Evolutionary conservation across 2,329 filamentous ascomycete genomes (phyloP).

Genomic region (Trichophyton simii): DNA sequence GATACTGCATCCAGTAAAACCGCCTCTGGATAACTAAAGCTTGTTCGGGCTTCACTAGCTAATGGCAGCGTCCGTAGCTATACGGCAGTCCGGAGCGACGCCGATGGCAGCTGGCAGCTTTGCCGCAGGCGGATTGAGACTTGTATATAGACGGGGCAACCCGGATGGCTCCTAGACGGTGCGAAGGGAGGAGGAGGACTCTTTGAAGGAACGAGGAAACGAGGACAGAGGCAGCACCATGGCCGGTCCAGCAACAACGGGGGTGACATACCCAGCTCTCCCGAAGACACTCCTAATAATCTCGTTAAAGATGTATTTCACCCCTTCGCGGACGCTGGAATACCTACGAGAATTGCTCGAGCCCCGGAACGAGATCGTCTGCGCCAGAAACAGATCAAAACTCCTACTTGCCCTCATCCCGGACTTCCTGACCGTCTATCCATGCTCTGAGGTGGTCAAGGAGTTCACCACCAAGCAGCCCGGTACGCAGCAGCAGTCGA

Average conservation of each 20-base stretch:
- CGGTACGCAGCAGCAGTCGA: slow-evolving; percentile 10
- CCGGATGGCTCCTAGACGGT: no score
- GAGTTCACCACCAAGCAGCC: slow-evolving; percentile 15
- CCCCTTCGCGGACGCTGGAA: slow-evolving; percentile 46
- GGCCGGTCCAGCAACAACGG: not conserved
- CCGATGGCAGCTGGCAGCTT: not conserved
- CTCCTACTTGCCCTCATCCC: slow-evolving; percentile 67
- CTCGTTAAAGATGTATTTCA: slow-evolving; percentile 47
- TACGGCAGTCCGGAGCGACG: not conserved
- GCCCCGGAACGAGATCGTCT: slow-evolving; percentile 34
- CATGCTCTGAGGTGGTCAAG: slow-evolving; percentile 30
- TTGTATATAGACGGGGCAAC: not conserved
- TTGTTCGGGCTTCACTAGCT: not conserved
- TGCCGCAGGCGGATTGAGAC: not conserved
- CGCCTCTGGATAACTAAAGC: not conserved
- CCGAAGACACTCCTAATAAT: slow-evolving; percentile 29
- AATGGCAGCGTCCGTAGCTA: not conserved
- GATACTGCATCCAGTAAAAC: not conserved
- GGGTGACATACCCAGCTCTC: slow-evolving; percentile 20
- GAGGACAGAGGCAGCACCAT: not conserved
- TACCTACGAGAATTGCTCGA: slow-evolving; percentile 42
- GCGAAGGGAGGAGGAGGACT: not conserved
- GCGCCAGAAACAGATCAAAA: slow-evolving; percentile 34
- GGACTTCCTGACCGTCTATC: slow-evolving; percentile 56
- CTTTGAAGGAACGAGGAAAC: not conserved